A percentile compares a stretch with the other conserved stretches of the same genome.
phyloP scores from a whole-genome alignment of 2,329 filamentous ascomycete species.

The Calonectria fujianensis region DNA sequence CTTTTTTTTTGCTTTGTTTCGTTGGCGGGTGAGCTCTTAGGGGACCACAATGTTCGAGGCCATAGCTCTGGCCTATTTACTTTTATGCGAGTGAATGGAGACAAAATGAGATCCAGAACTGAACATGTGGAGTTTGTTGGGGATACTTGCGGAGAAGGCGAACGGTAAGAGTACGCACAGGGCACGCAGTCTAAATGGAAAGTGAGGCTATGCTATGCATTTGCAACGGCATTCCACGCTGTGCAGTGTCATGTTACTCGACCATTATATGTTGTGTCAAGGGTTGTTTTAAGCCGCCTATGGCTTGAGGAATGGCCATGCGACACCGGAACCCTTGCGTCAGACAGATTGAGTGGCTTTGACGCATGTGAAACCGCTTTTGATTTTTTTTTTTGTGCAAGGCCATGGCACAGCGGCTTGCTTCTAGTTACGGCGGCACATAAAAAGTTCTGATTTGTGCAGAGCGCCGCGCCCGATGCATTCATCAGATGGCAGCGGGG shows the following conservation, averaged over 20 bases:
- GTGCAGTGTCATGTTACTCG: constrained; percentile 33
- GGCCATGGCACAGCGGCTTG: constrained; percentile 9
- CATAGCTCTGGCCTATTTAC: constrained; percentile 22
- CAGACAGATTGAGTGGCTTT: constrained; percentile 10
- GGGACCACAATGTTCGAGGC: constrained; percentile 42
- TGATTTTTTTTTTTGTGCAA: constrained; percentile 20
- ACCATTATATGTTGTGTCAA: constrained; percentile 24
- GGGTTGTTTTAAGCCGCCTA: constrained; percentile 20
- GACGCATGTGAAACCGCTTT: constrained; percentile 32
- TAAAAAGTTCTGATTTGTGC: constrained; percentile 22
- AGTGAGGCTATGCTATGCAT: constrained; percentile 43
- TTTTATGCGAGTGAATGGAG: constrained; percentile 44
- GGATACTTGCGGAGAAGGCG: constrained; percentile 30
- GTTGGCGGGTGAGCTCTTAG: not conserved
- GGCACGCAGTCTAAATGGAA: not conserved
- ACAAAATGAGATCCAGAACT: constrained; percentile 42
- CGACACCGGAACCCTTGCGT: constrained; percentile 19
- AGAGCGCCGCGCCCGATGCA: constrained; percentile 21
- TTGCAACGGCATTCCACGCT: constrained; percentile 43
- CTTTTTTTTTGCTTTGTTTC: constrained; percentile 22
- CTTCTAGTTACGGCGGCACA: not conserved
- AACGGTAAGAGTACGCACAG: not conserved
- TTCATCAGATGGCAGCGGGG: constrained; percentile 35
- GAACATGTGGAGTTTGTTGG: constrained; percentile 45
- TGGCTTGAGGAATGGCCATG: constrained; percentile 37